Evolutionary conservation across 345 rosid genomes (phyloP).

Genomic region (Lepidium africanum): DNA sequence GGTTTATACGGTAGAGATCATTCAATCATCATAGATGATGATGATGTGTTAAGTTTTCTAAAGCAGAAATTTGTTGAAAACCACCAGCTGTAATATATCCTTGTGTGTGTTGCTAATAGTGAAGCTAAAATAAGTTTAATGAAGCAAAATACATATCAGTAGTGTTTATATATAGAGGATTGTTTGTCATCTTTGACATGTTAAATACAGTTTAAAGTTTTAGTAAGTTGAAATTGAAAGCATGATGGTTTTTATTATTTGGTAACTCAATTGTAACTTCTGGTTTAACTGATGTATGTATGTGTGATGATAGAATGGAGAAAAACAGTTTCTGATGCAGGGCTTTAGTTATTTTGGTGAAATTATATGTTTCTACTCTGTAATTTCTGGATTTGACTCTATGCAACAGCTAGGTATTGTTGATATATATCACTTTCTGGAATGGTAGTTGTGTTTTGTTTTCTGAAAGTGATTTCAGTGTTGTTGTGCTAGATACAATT

Average conservation of each 20-base stretch:
- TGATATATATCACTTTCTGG: neutral
- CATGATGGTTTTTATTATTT: neutral
- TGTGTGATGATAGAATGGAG: neutral
- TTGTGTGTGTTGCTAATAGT: too few species aligned
- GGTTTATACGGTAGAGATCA: neutral
- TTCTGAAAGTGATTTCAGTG: too few species aligned
- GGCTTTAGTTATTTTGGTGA: neutral
- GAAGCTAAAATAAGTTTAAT: too few species aligned
- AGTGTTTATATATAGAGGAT: neutral
- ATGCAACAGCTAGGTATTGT: neutral
- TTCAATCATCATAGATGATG: neutral
- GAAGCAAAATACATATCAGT: neutral
- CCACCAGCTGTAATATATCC: neutral
- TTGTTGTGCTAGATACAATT: neutral
- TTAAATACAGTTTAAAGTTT: neutral
- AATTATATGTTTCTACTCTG: neutral
- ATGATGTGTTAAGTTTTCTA: neutral
- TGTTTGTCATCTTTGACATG: neutral
- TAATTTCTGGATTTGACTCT: neutral
- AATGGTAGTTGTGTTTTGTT: neutral
- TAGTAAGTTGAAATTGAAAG: neutral
- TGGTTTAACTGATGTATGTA: neutral
- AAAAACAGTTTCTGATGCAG: neutral
- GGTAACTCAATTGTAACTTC: neutral
- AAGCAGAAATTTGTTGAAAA: neutral